These are phyloP conservation scores for Zygotorulaspora chibaensis DNA, from an alignment of 805 yeast species.

Conservation along the genomic window DNA sequence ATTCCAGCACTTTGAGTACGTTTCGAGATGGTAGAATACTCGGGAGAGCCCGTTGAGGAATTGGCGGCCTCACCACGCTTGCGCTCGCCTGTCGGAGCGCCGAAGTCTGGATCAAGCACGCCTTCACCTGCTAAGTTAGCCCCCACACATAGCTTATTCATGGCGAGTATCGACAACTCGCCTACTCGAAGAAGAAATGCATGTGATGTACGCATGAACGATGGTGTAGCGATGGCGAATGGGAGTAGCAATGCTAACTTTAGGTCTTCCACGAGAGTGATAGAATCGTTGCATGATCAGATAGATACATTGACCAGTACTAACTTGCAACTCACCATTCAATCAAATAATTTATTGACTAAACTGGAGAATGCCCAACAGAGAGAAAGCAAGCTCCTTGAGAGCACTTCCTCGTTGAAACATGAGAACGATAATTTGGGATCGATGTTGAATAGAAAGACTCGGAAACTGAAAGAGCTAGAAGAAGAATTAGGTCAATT, in stretches of 20 bases:
- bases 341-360: constrained; percentile 47
- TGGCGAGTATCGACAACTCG: constrained; percentile 26
- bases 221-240: constrained; percentile 1
- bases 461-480: constrained; percentile 60
- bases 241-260: constrained; percentile 2
- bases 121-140: constrained; percentile 26
- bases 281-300: constrained; percentile 42
- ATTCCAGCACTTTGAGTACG: not conserved
- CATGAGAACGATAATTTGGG: constrained; percentile 75
- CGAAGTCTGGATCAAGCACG: not conserved
- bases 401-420: constrained; percentile 55
- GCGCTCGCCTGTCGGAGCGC: constrained; percentile 5
- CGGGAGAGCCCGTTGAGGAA: not conserved
- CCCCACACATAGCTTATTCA: constrained; percentile 26
- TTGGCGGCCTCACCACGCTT: constrained; percentile 1
- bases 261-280: constrained; percentile 34
- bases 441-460: constrained; percentile 64
- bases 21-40: constrained; percentile 1
- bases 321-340: constrained; percentile 36
- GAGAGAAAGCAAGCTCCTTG: constrained; percentile 45
- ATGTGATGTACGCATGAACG: constrained; percentile 2
- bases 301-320: constrained; percentile 51
- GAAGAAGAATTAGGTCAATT: constrained; percentile 41
- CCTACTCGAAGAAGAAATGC: constrained; percentile 15
- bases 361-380: constrained; percentile 44